Base-by-base conservation (phyloP, 441 rosid species). In the Codiaeum variegatum region DNA sequence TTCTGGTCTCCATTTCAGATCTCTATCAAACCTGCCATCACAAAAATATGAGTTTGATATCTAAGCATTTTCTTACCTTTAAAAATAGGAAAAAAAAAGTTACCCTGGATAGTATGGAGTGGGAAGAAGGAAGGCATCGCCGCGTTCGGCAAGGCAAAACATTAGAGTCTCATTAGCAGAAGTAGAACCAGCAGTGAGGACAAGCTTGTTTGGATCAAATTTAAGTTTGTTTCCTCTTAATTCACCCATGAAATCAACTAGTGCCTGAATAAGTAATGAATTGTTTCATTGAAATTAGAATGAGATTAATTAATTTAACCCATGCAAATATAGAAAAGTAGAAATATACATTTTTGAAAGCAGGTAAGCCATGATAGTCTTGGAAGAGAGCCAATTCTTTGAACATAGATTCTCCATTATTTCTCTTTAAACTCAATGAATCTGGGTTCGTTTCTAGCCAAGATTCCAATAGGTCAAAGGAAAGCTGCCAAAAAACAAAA, bases 31-130 rank as follows among this genome's bases (percentile, higher is more conserved):
- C 77, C 98, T 94, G 90, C 72, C 66, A 62, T 51, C 10, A 55
- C 23, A 55, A 19, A 0, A 38, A 38, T 5, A 38, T 38, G 42
- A 38, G 10, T 38, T 9, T 38, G 42, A 38, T 38, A 9, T 8
- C 42, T 9, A 38, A 38, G 1, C 42, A 1, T 38, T 38, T 38
- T 38, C 1, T 7, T 1, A 9, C 51, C n/a, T 46, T 46, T 46
- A 1, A 2, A 46, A 46, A 46, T 15, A 0, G 15, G 61, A 28
- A 38, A 31, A 10, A 18, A 21, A 9, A 16, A 60, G 67, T 70
- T 90, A 94, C 98, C 98, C 98, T 1, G 98, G 97, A 62, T 94
- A 94, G 83, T 94, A 94, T 26, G 98, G 98, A 0, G 94, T 89
- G 23, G 98, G 98, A 73, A 94, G 73, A 47, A 94, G 97, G 71